These are phyloP conservation scores for Flaveria floridana DNA, from an alignment of 140 eudicot species.

Conservation along the genomic window DNA sequence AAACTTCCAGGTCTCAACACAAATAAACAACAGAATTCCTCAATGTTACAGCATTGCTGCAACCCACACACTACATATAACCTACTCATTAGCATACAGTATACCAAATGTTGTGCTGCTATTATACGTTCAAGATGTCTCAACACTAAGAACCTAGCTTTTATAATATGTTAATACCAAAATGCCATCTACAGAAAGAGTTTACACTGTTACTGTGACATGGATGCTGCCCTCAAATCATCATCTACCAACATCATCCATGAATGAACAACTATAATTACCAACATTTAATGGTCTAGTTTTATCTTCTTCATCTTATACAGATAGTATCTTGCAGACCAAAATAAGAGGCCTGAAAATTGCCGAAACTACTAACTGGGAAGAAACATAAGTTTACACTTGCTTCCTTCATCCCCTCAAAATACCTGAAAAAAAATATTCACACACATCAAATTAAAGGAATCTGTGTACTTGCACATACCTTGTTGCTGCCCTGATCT, in stretches of 20 bases:
- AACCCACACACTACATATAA: conserved; percentile 33
- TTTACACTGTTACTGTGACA: conserved; percentile 31
- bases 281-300: conserved; percentile 33
- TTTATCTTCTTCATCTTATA: conserved; percentile 60
- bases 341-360: conserved; percentile 49
- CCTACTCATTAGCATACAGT: conserved; percentile 24
- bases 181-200: conserved; percentile 27
- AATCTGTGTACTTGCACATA: conserved; percentile 39
- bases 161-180: conserved; percentile 13
- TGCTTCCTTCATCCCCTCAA: conserved; percentile 71
- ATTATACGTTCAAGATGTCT: conserved; percentile 26
- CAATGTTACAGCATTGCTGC: conserved; percentile 31
- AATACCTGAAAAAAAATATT: conserved; percentile 79
- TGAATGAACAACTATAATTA: conserved; percentile 32
- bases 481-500: conserved; percentile 98
- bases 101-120: conserved; percentile 24
- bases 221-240: conserved; percentile 31
- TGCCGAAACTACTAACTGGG: conserved; percentile 59
- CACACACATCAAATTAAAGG: conserved; percentile 30
- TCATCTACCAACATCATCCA: conserved; percentile 41
- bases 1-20: conserved; percentile 23
- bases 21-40: conserved; percentile 29
- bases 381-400: conserved; percentile 62
- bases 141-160: conserved; percentile 35
- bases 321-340: conserved; percentile 48